Percentiles rank a stretch among this genome's conserved stretches.
Conservation (phyloP, 208 protist species). For the Angomonas ambiguus region DNA sequence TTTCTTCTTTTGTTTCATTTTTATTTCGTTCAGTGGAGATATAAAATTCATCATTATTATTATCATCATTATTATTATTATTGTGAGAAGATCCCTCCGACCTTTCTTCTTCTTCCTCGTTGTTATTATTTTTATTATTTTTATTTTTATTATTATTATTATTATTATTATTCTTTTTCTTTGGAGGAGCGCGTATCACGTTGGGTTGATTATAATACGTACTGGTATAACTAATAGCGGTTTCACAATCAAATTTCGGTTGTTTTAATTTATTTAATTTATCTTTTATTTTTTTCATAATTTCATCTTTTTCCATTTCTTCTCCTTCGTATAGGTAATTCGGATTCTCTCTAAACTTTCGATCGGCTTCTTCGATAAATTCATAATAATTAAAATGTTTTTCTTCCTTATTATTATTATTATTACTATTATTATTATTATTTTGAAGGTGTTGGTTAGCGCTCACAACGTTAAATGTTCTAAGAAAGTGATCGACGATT, state of each 20-base stretch:
- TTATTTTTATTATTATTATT: not conserved
- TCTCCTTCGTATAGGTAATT: conserved; percentile 2
- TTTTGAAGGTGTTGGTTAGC: not conserved
- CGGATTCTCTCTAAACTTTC: not conserved
- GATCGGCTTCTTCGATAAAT: not conserved
- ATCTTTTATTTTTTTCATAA: not conserved
- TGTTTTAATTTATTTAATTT: conserved; percentile 2
- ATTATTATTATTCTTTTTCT: conserved; percentile 3
- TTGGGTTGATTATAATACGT: conserved; percentile 90
- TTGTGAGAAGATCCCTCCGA: conserved; percentile 14
- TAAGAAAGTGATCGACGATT: not conserved
- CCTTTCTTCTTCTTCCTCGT: conserved; percentile 11
- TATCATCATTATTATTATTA: not conserved
- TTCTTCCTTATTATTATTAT: conserved; percentile 8
- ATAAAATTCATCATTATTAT: not conserved
- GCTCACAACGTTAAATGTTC: not conserved
- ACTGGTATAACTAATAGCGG: conserved; percentile 62
- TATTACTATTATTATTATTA: conserved; percentile 1
- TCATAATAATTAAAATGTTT: conserved; percentile 5
- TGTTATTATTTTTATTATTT: not conserved
- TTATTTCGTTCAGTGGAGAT: conserved; percentile 34
- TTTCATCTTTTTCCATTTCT: conserved; percentile 8
- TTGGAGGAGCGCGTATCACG: conserved; percentile 56
- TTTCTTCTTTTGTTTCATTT: conserved; percentile 82
- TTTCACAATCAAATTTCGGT: conserved; percentile 73